Conservation (phyloP, 2,329 filamentous ascomycete species). For the Sporothrix dimorphospora region DNA sequence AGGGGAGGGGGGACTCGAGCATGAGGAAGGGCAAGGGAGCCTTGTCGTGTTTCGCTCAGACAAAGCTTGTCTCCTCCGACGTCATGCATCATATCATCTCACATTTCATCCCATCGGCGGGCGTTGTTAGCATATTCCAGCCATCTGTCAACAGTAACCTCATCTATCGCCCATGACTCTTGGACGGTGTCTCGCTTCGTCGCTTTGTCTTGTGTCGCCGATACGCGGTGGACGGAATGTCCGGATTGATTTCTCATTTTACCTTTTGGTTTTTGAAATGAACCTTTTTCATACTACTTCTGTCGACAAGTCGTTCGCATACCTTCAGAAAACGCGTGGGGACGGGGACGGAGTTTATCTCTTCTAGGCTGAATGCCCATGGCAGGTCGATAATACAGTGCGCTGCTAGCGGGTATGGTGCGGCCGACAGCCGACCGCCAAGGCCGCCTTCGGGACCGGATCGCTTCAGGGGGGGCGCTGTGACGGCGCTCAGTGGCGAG, state of each 20-base stretch:
- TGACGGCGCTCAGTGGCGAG: neutral
- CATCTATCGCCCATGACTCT: neutral
- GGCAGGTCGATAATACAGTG: neutral
- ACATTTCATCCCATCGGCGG: neutral
- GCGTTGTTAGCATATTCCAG: neutral
- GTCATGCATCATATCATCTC: neutral
- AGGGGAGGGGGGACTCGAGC: neutral
- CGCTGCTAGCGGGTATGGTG: neutral
- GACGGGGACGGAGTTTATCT: slow-evolving; percentile 19
- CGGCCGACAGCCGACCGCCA: neutral
- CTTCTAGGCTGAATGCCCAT: neutral
- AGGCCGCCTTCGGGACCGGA: slow-evolving; percentile 5
- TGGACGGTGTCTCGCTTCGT: neutral
- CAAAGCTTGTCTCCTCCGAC: neutral
- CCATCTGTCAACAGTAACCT: neutral
- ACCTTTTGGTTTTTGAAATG: neutral
- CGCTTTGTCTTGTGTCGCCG: neutral
- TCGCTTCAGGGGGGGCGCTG: neutral
- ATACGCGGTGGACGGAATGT: neutral
- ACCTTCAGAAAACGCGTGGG: neutral
- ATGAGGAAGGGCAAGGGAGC: neutral
- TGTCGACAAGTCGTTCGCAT: neutral
- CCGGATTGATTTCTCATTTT: neutral
- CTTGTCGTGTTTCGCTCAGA: neutral
- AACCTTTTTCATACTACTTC: neutral